These are phyloP conservation scores for Acacia confusa DNA, from an alignment of 306 rosid genomes.

Conservation along the genomic window DNA sequence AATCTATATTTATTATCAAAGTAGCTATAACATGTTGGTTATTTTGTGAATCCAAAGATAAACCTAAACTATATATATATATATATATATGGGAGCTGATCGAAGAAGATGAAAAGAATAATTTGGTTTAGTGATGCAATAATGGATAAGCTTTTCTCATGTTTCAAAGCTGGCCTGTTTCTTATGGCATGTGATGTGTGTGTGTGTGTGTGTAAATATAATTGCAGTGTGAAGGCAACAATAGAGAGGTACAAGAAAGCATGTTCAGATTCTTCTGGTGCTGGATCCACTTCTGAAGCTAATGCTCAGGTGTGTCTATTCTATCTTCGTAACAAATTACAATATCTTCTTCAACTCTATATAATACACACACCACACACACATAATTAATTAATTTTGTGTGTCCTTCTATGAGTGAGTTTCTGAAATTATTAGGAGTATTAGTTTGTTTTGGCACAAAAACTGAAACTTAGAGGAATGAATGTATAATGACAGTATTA, in stretches of 20 bases:
- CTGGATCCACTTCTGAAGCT: slow-evolving; percentile 65
- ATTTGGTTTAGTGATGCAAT: too few relatives aligned
- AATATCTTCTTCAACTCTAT: not conserved
- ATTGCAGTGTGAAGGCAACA: slow-evolving; percentile 70
- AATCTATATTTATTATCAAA: not conserved
- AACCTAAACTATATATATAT: too few relatives aligned
- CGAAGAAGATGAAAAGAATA: too few relatives aligned
- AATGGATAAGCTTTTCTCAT: too few relatives aligned
- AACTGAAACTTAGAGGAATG: slow-evolving; percentile 11
- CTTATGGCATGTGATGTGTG: not conserved
- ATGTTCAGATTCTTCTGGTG: slow-evolving; percentile 57
- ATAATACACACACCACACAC: too few relatives aligned
- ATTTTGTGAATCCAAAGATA: too few relatives aligned
- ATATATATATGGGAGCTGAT: too few relatives aligned
- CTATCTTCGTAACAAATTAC: not conserved
- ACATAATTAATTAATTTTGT: not conserved
- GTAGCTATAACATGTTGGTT: too few relatives aligned
- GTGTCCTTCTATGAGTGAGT: not conserved
- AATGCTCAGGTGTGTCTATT: slow-evolving; percentile 65
- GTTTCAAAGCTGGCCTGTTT: too few relatives aligned
- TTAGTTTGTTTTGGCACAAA: not conserved
- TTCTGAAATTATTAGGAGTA: not conserved
- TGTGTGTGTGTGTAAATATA: not conserved
- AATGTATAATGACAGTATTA: slow-evolving; percentile 63
- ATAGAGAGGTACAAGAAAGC: slow-evolving; percentile 94